These are phyloP conservation scores for Alternaria burnsii DNA, from an alignment of 2,329 filamentous ascomycete genomes.

Conservation along the genomic window DNA sequence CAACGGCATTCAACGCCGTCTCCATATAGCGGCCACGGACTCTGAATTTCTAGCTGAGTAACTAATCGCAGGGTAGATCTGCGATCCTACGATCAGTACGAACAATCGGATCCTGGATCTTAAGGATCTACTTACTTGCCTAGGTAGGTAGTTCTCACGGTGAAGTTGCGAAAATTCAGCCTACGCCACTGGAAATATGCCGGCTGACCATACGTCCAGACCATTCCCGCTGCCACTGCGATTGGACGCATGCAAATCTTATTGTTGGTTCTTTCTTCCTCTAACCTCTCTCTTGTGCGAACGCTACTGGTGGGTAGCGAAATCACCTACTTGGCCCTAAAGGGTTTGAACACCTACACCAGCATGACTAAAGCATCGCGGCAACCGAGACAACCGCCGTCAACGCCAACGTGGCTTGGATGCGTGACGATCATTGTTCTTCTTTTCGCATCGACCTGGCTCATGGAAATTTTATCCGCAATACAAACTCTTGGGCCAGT, in stretches of 20 bases:
- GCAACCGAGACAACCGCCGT: background rate
- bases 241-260: conserved; percentile 2
- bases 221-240: background rate
- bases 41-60: background rate
- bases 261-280: conserved; percentile 1
- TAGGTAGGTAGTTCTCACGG: background rate
- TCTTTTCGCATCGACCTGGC: conserved; percentile 1
- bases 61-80: conserved; percentile 1
- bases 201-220: background rate
- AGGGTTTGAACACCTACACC: background rate
- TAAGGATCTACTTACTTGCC: background rate
- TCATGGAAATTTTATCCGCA: conserved; percentile 1
- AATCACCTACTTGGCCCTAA: background rate
- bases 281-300: background rate
- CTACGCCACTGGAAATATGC: background rate
- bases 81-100: background rate
- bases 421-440: background rate
- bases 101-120: background rate
- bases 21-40: background rate
- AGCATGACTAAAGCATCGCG: background rate
- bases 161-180: background rate
- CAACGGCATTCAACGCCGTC: conserved; percentile 3
- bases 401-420: background rate
- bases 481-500: background rate
- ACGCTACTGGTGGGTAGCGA: background rate